Evolutionary conservation across 192 early-diverging fungal genomes (phyloP).

Genomic region (Coemansia nantahalensis): DNA sequence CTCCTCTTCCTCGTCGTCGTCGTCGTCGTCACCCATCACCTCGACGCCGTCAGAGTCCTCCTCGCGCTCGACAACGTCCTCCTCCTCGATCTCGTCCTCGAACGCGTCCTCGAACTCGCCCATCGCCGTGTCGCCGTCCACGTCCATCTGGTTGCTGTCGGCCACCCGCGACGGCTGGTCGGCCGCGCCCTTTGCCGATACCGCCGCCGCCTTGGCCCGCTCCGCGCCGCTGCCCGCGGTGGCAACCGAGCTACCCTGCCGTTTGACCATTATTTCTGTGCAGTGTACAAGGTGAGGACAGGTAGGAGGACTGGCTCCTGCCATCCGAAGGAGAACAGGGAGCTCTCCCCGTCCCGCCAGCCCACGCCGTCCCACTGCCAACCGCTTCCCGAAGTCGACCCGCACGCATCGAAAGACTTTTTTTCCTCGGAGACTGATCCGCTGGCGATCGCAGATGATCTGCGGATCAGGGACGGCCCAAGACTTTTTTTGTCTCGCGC

Average conservation of each 20-base stretch:
- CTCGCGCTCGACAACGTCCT: constrained; percentile 62
- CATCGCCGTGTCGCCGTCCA: constrained; percentile 44
- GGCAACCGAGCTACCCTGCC: constrained; percentile 18
- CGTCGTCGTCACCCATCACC: constrained; percentile 33
- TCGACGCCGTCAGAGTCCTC: constrained; percentile 61
- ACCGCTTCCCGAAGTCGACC: too few species aligned
- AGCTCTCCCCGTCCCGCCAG: too few species aligned
- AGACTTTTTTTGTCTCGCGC: too few species aligned
- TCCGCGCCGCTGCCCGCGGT: constrained; percentile 12
- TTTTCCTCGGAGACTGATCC: neutral
- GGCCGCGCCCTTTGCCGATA: constrained; percentile 8
- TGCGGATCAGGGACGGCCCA: too few species aligned
- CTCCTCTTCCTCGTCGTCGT: constrained; percentile 58
- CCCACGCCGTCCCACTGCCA: too few species aligned
- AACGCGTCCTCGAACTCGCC: constrained; percentile 84
- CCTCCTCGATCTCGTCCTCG: constrained; percentile 85
- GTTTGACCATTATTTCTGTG: constrained; percentile 35
- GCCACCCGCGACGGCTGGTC: constrained; percentile 25
- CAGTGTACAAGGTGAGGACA: neutral
- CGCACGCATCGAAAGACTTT: neutral
- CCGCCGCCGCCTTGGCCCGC: constrained; percentile 26
- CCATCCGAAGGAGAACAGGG: too few species aligned
- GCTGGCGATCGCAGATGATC: too few species aligned
- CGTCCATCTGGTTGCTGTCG: constrained; percentile 32
- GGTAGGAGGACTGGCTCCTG: too few species aligned